Evolutionary conservation across 345 rosid genomes (phyloP), one percentile per base, ranked within the genome.

Genomic region (Brassica juncea): DNA sequence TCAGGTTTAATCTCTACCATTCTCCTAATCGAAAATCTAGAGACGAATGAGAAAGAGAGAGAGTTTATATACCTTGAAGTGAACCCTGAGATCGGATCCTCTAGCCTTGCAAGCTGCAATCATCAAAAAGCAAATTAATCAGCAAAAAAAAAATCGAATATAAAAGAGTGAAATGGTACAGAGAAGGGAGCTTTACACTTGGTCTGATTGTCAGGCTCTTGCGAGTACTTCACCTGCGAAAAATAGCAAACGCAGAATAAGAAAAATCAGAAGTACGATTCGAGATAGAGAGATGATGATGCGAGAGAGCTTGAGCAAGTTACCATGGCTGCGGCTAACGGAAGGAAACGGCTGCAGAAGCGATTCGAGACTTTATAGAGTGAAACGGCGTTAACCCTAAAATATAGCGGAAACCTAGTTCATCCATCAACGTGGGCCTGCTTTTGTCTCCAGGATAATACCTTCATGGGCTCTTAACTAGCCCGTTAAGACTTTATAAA

Each of bases 21-120:
- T 71, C 23, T 52, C 21, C 9, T 39, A 16, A 74, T n/a, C n/a
- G n/a, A n/a, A n/a, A n/a, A n/a, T n/a, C n/a, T n/a, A n/a, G n/a
- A n/a, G n/a, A n/a, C n/a, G n/a, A n/a, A n/a, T n/a, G n/a, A n/a
- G n/a, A n/a, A n/a, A n/a, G n/a, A n/a, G 1, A 25, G 31, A 21
- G 16, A 1, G 54, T 8, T 52, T 5, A 71, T 5, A 71, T 47
- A 93, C 98, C 97, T 95, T 95, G 82, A 95, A 95, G 82, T 91
- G 99, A 86, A 89, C 94, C 79, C 99, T 87, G 57, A 93, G 98
- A 83, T 93, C 94, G 37, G 94, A 86, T 35, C 97, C 99, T 77
- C 97, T 89, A 1, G 99, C 94, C 90, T 93, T 95, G 89, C 99
- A 93, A 47, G 98, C 99, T 95, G 85, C 80, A 31, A 70, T 7